Percentiles rank a stretch among this genome's conserved stretches.
Conservation (phyloP, 2,329 filamentous ascomycete genomes). For the Lasiodiplodia sp. region DNA sequence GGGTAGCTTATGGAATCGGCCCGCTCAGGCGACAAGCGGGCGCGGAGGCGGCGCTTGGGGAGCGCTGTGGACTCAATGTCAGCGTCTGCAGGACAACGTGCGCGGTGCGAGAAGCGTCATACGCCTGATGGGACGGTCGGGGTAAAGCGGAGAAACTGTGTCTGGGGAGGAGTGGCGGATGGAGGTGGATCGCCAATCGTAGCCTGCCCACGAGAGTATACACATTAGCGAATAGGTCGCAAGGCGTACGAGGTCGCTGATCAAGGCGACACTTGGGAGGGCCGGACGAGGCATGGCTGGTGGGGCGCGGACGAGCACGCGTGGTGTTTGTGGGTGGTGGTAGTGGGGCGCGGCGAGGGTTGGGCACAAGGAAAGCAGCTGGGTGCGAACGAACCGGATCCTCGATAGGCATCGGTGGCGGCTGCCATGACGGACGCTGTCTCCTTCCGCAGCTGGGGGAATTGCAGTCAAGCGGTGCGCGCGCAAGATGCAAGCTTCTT, state of each 20-base stretch:
- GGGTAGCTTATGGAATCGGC: constrained; percentile 85
- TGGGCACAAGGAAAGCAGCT: constrained; percentile 29
- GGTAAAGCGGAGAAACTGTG: constrained; percentile 80
- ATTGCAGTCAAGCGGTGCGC: constrained; percentile 20
- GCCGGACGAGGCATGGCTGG: constrained; percentile 33
- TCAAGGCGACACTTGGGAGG: constrained; percentile 42
- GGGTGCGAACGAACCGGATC: constrained; percentile 44
- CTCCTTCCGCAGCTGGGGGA: constrained; percentile 12
- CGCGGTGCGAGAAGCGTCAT: constrained; percentile 27
- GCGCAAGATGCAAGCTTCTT: constrained; percentile 25
- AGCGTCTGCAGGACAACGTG: constrained; percentile 17
- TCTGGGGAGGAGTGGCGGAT: constrained; percentile 60
- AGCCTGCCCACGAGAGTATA: constrained; percentile 41
- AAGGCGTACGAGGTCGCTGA: constrained; percentile 35
- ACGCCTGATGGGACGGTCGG: constrained; percentile 83
- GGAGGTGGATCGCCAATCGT: constrained; percentile 49
- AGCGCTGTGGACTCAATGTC: constrained; percentile 62
- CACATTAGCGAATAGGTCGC: constrained; percentile 31
- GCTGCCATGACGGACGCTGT: constrained; percentile 44
- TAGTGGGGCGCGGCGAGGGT: constrained; percentile 32
- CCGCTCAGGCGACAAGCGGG: constrained; percentile 84
- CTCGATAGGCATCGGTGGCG: constrained; percentile 42
- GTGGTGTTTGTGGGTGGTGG: constrained; percentile 35
- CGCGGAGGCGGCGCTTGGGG: constrained; percentile 86
- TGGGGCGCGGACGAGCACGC: constrained; percentile 22